Evolutionary conservation across 257 asterid genomes (phyloP).

Genomic region (Verbena officinalis): DNA sequence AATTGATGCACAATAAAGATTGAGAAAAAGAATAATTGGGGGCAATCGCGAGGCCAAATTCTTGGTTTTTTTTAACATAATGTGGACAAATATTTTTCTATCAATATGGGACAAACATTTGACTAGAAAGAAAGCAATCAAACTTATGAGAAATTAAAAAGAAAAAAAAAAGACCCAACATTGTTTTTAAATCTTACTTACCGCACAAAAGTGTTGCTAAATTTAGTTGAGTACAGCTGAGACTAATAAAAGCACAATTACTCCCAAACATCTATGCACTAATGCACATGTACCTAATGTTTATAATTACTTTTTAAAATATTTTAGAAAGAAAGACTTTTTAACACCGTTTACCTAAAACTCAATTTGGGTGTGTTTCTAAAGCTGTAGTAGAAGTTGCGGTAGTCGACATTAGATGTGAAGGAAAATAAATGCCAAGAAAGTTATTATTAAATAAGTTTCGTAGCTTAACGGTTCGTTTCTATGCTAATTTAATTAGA

Average conservation of each 20-base stretch:
- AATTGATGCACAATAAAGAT: constrained; percentile 32
- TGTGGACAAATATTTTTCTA: constrained; percentile 47
- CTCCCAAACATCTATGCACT: constrained; percentile 35
- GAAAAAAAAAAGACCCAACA: constrained; percentile 5
- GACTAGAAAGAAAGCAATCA: constrained; percentile 40
- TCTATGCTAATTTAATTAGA: too few species aligned
- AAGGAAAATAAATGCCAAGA: too few species aligned
- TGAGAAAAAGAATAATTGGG: constrained; percentile 39
- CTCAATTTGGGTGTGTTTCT: too few species aligned
- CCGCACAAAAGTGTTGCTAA: constrained; percentile 9
- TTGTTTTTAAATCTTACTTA: constrained; percentile 22
- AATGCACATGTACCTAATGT: constrained; percentile 13
- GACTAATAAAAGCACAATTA: constrained; percentile 18
- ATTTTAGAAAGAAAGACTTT: neutral
- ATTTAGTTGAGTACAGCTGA: constrained; percentile 33
- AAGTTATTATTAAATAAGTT: too few species aligned
- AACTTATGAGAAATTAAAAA: neutral
- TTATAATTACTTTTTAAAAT: neutral
- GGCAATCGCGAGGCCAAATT: constrained; percentile 33
- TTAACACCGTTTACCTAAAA: too few species aligned
- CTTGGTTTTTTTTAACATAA: constrained; percentile 38
- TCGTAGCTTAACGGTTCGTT: too few species aligned
- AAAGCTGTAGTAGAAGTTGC: too few species aligned
- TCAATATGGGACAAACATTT: constrained; percentile 49
- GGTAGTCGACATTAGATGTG: too few species aligned